Evolutionary conservation across 129 eudicot genomes (phyloP).

Genomic region (Deinandra increscens): DNA sequence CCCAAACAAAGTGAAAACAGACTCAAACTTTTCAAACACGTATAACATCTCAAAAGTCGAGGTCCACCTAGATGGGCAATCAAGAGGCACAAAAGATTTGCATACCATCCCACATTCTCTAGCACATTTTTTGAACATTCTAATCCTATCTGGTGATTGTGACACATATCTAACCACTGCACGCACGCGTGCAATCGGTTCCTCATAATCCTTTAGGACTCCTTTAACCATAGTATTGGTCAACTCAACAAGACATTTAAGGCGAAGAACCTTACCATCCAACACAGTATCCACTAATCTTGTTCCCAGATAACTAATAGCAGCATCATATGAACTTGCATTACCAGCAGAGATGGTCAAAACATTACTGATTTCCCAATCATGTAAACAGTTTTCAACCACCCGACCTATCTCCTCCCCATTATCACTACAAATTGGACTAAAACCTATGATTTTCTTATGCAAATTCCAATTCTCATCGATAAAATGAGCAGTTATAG

Average conservation of each 20-base stretch:
- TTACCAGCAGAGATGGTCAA: conserved; percentile 13
- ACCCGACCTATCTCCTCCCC: conserved; percentile 22
- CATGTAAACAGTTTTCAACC: conserved; percentile 11
- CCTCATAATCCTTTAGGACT: neutral
- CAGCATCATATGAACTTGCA: conserved; percentile 5
- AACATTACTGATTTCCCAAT: conserved; percentile 8
- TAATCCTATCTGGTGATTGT: neutral
- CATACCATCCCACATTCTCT: neutral
- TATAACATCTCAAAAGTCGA: conserved; percentile 12
- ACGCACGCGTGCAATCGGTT: neutral
- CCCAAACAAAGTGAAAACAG: neutral
- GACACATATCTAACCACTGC: neutral
- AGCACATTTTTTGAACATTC: neutral
- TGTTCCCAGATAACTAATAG: neutral
- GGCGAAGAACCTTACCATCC: conserved; percentile 17
- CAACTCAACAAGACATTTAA: conserved; percentile 14
- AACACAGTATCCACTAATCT: neutral
- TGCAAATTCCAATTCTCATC: conserved; percentile 7
- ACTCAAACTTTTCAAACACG: neutral
- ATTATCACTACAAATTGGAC: neutral
- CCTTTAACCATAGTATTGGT: neutral
- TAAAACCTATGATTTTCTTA: conserved; percentile 12
- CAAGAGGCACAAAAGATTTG: neutral
- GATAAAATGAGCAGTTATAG: conserved; percentile 16
- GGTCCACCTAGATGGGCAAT: neutral